Base-by-base conservation (phyloP, 176 grass and related monocot species). In the Bolboschoenus planiculmis region DNA sequence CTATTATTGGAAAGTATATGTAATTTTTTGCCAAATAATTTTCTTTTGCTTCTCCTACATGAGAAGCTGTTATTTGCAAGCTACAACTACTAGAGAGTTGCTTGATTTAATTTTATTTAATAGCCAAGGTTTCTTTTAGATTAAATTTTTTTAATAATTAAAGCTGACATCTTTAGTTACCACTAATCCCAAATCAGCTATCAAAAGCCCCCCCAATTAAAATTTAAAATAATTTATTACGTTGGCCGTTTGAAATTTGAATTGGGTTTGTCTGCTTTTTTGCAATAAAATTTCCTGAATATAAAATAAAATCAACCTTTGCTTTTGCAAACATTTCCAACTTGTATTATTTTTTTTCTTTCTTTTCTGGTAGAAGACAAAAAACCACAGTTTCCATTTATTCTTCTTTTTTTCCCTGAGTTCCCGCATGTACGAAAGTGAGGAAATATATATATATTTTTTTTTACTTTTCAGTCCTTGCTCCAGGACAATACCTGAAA, bases 401-500 rank as follows among this genome's bases (percentile, higher is more conserved):
- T 74, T 74, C 42, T 46, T 68, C 34, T 64, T 59, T 15, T 42
- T 35, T 47, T 74, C 4, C 50, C 68, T 44, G n/a, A 10, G 39
- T 9, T 73, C 67, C 67, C 67, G n/a, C 67, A 43, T 73, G 67
- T 44, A 73, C 39, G 21, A 73, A 73, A 73, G 10, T 43, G 24
- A n/a, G 0, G 24, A 76, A 77, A 34, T 51, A 53, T 30, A n/a
- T n/a, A n/a, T n/a, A n/a, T n/a, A n/a, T n/a, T n/a, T n/a, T n/a
- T n/a, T n/a, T 53, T 53, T 77, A 29, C 43, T 50, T 77, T 53
- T 50, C 24, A 77, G 72, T 77, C 14, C 46, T 13, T 29, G 44
- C 26, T 77, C 46, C 42, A 50, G 72, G 44, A 77, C 46, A 33
- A 53, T 77, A 77, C 24, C 72, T 31, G 68, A 73, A 46, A 73